Conservation (phyloP, 2,329 filamentous ascomycete genomes). For the Pseudogymnoascus sp. region DNA sequence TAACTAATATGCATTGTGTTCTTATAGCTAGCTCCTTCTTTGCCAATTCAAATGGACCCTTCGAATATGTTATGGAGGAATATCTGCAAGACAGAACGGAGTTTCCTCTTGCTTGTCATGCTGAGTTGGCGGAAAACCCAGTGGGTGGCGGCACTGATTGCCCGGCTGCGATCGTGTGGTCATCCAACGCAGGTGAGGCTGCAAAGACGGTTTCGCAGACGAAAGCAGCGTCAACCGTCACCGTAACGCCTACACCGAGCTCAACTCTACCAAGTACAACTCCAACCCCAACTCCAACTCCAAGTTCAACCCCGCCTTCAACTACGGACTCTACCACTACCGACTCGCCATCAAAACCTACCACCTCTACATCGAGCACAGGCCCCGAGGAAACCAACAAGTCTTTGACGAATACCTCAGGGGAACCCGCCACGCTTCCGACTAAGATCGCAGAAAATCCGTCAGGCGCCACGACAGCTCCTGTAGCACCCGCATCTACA, state of each 20-base stretch:
- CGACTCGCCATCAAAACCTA: not conserved
- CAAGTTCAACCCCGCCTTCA: constrained; percentile 7
- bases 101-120: constrained; percentile 15
- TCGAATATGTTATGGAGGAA: constrained; percentile 11
- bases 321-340: constrained; percentile 6
- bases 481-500: not conserved
- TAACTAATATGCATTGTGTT: not conserved
- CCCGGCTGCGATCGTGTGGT: constrained; percentile 14
- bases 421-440: too few relatives aligned
- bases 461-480: not conserved
- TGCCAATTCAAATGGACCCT: constrained; percentile 12
- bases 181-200: constrained; percentile 1
- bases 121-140: constrained; percentile 5
- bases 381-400: not conserved
- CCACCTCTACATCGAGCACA: not conserved
- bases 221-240: constrained; percentile 11
- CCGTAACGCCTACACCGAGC: not conserved
- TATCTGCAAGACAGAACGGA: constrained; percentile 8
- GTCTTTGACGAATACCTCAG: not conserved
- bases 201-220: constrained; percentile 22
- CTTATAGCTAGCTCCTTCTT: constrained; percentile 13
- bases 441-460: not conserved
- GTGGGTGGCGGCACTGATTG: constrained; percentile 11
- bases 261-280: constrained; percentile 16
- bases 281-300: not conserved